Conservation (phyloP, 495 filamentous ascomycete species). For the Usnea hakonensis region DNA sequence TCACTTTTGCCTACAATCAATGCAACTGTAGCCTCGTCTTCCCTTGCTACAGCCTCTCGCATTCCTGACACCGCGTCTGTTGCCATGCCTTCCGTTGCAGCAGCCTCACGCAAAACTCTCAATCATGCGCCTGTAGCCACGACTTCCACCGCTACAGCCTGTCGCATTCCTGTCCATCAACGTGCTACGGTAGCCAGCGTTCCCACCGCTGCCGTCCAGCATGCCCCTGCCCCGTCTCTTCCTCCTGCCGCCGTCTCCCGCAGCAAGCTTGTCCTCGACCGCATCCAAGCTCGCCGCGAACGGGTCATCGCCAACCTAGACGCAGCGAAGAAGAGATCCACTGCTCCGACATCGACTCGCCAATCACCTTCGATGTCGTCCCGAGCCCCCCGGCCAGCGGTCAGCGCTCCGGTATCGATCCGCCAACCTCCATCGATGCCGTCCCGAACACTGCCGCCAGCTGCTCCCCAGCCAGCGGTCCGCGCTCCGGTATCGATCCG, state of each 20-base stretch:
- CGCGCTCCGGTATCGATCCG: too few relatives aligned
- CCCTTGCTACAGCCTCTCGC: not conserved
- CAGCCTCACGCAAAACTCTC: not conserved
- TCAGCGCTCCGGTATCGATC: not conserved
- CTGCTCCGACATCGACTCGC: not conserved
- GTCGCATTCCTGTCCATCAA: not conserved
- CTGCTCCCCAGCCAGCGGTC: too few relatives aligned
- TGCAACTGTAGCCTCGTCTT: not conserved
- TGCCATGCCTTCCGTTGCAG: not conserved
- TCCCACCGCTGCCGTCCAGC: not conserved
- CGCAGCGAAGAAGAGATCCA: conserved; percentile 2
- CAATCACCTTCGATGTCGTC: conserved; percentile 1
- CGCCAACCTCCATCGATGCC: not conserved
- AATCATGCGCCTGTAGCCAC: not conserved
- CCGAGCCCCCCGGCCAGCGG: not conserved
- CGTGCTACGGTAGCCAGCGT: not conserved
- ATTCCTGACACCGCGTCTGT: not conserved
- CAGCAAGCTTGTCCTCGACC: not conserved
- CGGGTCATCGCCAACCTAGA: not conserved
- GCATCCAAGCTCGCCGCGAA: conserved; percentile 8
- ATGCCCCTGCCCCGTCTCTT: conserved; percentile 9
- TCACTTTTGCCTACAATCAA: not conserved
- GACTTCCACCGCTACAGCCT: not conserved
- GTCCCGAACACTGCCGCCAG: too few relatives aligned
- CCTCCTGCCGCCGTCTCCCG: not conserved